Conservation (phyloP, 2,329 filamentous ascomycete species). For the Fusarium austroafricanum region DNA sequence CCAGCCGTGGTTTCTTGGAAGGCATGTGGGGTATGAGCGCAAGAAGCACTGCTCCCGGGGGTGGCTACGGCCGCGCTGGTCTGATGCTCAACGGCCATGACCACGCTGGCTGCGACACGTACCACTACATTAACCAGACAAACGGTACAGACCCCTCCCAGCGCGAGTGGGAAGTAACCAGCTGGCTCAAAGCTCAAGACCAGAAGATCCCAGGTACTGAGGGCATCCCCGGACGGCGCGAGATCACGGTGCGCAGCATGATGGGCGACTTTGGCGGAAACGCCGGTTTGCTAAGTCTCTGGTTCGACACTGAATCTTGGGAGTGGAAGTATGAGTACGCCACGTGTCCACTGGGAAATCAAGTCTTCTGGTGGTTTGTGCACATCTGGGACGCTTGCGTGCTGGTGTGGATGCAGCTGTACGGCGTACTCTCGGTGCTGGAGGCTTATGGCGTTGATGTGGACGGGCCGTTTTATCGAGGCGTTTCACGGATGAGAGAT, state of each 20-base stretch:
- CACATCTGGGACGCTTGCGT: slow-evolving; percentile 76
- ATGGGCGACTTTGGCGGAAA: slow-evolving; percentile 98
- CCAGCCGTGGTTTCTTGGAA: slow-evolving; percentile 81
- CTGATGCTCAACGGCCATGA: slow-evolving; percentile 94
- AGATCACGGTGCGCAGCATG: slow-evolving; percentile 96
- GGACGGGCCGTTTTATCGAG: slow-evolving; percentile 44
- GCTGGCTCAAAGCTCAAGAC: slow-evolving; percentile 59
- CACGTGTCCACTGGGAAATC: slow-evolving; percentile 82
- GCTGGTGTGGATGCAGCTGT: slow-evolving; percentile 48
- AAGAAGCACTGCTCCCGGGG: slow-evolving; percentile 66
- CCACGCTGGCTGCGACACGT: slow-evolving; percentile 91
- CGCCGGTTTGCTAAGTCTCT: slow-evolving; percentile 86
- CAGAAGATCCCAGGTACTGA: slow-evolving; percentile 55
- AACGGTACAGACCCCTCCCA: slow-evolving; percentile 54
- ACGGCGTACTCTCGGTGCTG: slow-evolving; percentile 43
- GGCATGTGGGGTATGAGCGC: slow-evolving; percentile 84
- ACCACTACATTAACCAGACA: slow-evolving; percentile 81
- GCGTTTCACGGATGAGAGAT: slow-evolving; percentile 30
- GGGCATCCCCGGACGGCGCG: slow-evolving; percentile 74
- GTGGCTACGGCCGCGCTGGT: slow-evolving; percentile 76
- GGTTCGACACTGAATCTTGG: slow-evolving; percentile 80
- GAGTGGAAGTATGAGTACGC: slow-evolving; percentile 87
- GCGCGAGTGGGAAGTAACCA: slow-evolving; percentile 62
- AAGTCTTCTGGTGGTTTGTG: slow-evolving; percentile 94
- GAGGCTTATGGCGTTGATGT: slow-evolving; percentile 51